These are phyloP conservation scores for Dictyostelium capitatum DNA, from an alignment of 78 protist species.

Conservation along the genomic window DNA sequence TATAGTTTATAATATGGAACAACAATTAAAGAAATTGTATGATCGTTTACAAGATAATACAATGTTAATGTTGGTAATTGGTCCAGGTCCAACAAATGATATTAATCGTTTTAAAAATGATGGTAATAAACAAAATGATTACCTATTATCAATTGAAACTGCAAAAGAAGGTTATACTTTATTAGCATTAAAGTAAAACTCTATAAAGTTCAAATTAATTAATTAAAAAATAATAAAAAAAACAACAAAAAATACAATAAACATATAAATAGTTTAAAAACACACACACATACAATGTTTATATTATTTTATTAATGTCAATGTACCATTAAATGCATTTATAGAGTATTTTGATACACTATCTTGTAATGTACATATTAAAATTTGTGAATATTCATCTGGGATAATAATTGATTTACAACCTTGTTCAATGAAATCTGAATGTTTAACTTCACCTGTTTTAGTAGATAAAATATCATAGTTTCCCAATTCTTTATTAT, in stretches of 20 bases:
- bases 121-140: conserved; percentile 29
- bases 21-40: conserved; percentile 5
- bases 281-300: background rate
- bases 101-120: conserved; percentile 15
- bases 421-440: background rate
- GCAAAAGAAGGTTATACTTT: conserved; percentile 61
- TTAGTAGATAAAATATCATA: background rate
- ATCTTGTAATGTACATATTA: background rate
- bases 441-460: background rate
- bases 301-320: background rate
- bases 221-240: background rate
- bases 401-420: background rate
- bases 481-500: background rate
- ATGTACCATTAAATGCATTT: too few species aligned
- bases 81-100: conserved; percentile 75
- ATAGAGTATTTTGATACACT: background rate
- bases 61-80: conserved; percentile 26
- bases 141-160: background rate
- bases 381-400: background rate
- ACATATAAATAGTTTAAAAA: background rate
- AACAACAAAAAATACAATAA: background rate
- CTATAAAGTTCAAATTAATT: too few species aligned
- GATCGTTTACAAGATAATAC: conserved; percentile 38
- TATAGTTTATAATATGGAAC: conserved; percentile 2
- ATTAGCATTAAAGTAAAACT: conserved; percentile 32